Conservation (phyloP, 129 eudicot genomes). For the Artemisia annua region DNA sequence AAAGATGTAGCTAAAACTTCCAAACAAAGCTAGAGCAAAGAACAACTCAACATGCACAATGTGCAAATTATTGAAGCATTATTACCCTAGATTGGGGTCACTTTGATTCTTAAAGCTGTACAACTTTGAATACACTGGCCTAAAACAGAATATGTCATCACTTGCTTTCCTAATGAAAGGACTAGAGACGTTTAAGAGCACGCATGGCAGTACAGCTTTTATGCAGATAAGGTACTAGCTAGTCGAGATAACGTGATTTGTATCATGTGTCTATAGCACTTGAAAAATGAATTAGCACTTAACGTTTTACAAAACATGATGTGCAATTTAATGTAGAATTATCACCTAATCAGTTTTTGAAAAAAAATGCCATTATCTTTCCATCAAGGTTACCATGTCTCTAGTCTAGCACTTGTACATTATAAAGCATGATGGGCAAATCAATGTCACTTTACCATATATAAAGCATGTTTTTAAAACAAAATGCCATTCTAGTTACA, state of each 20-base stretch:
- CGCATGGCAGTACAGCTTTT: slow-evolving; percentile 4
- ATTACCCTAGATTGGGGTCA: neutral
- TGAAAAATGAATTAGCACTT: neutral
- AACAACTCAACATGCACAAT: slow-evolving; percentile 4
- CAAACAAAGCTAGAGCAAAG: neutral
- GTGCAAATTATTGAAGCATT: neutral
- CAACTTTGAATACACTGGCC: neutral
- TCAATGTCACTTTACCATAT: no score
- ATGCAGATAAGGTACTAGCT: slow-evolving; percentile 4
- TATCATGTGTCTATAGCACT: neutral
- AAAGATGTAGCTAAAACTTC: neutral
- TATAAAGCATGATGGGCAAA: no score
- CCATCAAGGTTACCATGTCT: no score
- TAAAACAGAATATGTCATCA: slow-evolving; percentile 6
- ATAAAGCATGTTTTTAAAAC: no score
- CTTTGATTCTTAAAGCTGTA: slow-evolving; percentile 16
- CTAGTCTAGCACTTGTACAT: no score
- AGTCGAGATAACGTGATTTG: neutral
- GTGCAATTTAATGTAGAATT: no score
- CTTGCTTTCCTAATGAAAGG: neutral
- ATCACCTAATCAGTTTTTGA: no score
- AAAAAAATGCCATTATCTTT: no score
- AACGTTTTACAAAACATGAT: neutral
- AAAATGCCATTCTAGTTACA: no score
- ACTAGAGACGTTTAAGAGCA: neutral